Conservation (phyloP, 768 basidiomycete species). For the Termitomyces sp. region DNA sequence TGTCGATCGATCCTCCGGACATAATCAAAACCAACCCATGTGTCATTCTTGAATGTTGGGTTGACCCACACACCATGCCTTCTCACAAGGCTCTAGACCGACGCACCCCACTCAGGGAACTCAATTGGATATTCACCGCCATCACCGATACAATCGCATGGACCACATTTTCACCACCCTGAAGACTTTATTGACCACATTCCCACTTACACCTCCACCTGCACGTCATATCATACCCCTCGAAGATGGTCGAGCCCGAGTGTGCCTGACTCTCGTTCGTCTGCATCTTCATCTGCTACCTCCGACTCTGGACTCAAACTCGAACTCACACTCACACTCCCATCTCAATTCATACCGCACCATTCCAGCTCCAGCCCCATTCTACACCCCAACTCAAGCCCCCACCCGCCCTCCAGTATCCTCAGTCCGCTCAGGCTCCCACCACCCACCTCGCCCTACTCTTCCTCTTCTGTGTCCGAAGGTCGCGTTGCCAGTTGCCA, state of each 20-base stretch:
- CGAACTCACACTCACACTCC: neutral
- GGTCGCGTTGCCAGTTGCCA: conserved; percentile 40
- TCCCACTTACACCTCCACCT: conserved; percentile 31
- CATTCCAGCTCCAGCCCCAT: conserved; percentile 9
- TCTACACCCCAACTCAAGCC: neutral
- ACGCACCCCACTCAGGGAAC: conserved; percentile 92
- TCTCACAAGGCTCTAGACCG: conserved; percentile 92
- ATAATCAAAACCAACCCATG: conserved; percentile 96
- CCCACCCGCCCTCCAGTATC: conserved; percentile 16
- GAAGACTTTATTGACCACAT: conserved; percentile 33
- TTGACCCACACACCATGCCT: conserved; percentile 91
- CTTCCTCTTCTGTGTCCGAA: conserved; percentile 5
- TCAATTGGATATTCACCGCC: conserved; percentile 99
- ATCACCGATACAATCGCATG: conserved; percentile 99
- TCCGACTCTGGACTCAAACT: neutral
- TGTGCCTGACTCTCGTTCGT: conserved; percentile 19
- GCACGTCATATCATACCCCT: conserved; percentile 14
- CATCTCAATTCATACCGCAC: neutral
- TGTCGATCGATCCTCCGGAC: conserved; percentile 96
- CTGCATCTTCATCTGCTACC: conserved; percentile 11
- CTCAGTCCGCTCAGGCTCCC: conserved; percentile 14
- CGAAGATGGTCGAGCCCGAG: conserved; percentile 20
- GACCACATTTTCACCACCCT: conserved; percentile 88
- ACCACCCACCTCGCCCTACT: conserved; percentile 4
- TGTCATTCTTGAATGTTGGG: conserved; percentile 94